These are phyloP conservation scores for Recurvomyces mirabilis DNA, from an alignment of 495 filamentous ascomycete genomes.

Conservation along the genomic window DNA sequence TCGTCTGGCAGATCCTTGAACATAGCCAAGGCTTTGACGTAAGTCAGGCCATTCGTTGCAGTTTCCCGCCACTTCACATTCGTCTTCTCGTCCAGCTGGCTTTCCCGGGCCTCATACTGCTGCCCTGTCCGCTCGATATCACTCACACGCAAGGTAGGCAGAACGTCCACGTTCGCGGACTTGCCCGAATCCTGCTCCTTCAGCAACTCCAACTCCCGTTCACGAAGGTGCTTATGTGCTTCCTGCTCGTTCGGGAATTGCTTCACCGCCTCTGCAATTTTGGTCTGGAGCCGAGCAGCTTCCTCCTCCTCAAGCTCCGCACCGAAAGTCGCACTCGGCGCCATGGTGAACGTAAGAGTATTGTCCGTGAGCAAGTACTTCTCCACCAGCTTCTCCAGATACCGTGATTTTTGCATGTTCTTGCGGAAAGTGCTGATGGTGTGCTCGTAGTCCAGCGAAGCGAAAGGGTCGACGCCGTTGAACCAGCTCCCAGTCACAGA, in stretches of 20 bases:
- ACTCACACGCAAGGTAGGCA: slow-evolving; percentile 74
- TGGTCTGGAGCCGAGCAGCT: slow-evolving; percentile 51
- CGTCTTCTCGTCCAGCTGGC: slow-evolving; percentile 45
- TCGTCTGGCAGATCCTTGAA: slow-evolving; percentile 75
- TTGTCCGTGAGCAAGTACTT: slow-evolving; percentile 84
- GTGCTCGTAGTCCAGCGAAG: slow-evolving; percentile 80
- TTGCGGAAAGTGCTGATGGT: slow-evolving; percentile 70
- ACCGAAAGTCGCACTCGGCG: slow-evolving; percentile 61
- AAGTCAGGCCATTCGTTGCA: slow-evolving; percentile 89
- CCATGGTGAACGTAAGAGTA: slow-evolving; percentile 89
- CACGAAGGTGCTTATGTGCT: slow-evolving; percentile 55
- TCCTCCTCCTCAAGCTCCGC: slow-evolving; percentile 71
- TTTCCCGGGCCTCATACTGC: slow-evolving; percentile 55
- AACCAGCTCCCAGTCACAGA: slow-evolving; percentile 85
- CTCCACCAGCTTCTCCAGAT: slow-evolving; percentile 74
- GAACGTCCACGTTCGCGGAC: slow-evolving; percentile 69
- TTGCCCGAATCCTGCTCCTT: slow-evolving; percentile 72
- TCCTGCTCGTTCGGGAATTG: slow-evolving; percentile 57
- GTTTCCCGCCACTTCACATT: slow-evolving; percentile 84
- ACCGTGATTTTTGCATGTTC: slow-evolving; percentile 56
- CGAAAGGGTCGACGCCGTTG: slow-evolving; percentile 84
- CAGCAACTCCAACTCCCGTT: slow-evolving; percentile 68
- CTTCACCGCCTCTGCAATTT: slow-evolving; percentile 57
- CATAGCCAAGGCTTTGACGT: slow-evolving; percentile 79
- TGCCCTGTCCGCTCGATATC: slow-evolving; percentile 79